phyloP scores from a whole-genome alignment of 306 rosid species.

The Pachyrhizus erosus region DNA sequence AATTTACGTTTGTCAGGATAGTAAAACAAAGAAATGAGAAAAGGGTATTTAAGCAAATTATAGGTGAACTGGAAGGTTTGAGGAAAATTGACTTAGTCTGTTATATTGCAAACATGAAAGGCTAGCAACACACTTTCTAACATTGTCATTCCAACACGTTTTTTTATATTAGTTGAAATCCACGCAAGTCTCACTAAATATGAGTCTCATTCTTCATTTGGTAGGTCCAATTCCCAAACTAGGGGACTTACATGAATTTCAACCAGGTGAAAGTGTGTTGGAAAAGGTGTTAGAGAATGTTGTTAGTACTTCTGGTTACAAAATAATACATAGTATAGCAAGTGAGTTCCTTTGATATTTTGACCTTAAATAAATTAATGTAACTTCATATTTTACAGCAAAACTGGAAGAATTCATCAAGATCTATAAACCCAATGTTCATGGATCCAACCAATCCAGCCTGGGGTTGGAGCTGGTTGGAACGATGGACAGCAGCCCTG shows the following conservation, averaged over 20 bases:
- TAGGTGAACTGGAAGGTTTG: not conserved
- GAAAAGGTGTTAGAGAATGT: not conserved
- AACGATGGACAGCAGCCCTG: conserved; percentile 86
- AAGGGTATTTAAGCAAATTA: conserved; percentile 2
- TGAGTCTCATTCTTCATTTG: not conserved
- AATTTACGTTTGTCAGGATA: conserved; percentile 17
- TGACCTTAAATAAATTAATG: conserved; percentile 28
- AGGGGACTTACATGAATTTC: not conserved
- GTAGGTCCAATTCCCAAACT: not conserved
- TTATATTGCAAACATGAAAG: not conserved
- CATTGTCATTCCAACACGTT: not conserved
- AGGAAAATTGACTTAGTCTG: not conserved
- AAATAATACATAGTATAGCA: conserved; percentile 3
- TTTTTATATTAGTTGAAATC: not conserved
- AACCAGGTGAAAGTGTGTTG: not conserved
- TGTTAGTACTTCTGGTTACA: not conserved
- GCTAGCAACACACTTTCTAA: not conserved
- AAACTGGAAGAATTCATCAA: conserved; percentile 74
- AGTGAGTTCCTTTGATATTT: conserved; percentile 35
- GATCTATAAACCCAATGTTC: conserved; percentile 80
- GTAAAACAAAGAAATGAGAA: conserved; percentile 24
- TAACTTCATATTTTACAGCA: conserved; percentile 54
- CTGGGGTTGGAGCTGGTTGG: conserved; percentile 99
- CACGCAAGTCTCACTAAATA: not conserved
- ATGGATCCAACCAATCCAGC: conserved; percentile 95